Evolutionary conservation across 2,329 filamentous ascomycete genomes (phyloP).

Genomic region (Endocalyx cinctus): DNA sequence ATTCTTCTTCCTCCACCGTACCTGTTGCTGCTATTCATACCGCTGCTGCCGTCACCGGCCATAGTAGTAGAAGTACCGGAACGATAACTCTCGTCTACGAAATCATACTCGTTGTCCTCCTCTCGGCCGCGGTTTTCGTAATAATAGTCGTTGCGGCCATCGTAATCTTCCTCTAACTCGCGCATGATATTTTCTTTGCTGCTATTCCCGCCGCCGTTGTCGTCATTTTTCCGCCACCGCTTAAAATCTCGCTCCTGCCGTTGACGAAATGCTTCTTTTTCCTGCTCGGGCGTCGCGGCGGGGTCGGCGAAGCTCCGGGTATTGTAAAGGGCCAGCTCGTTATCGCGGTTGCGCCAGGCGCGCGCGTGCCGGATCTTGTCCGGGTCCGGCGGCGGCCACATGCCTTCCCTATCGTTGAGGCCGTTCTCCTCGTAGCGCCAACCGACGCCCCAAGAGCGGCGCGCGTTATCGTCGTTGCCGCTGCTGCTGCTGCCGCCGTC

Average conservation of each 20-base stretch:
- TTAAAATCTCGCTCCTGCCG: slow-evolving; percentile 45
- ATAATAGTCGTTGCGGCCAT: slow-evolving; percentile 30
- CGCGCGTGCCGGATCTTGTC: slow-evolving; percentile 49
- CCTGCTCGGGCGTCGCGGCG: slow-evolving; percentile 33
- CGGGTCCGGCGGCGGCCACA: slow-evolving; percentile 62
- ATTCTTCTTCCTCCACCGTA: slow-evolving; percentile 32
- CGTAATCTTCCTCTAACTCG: slow-evolving; percentile 51
- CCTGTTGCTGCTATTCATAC: background rate
- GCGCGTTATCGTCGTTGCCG: slow-evolving; percentile 1
- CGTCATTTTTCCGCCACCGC: slow-evolving; percentile 27
- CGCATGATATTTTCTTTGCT: slow-evolving; percentile 36
- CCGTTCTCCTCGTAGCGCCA: slow-evolving; percentile 72
- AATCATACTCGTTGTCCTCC: slow-evolving; percentile 48
- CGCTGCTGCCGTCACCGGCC: background rate
- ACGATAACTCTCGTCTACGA: slow-evolving; percentile 34
- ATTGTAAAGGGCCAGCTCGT: slow-evolving; percentile 20
- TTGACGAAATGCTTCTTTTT: slow-evolving; percentile 43
- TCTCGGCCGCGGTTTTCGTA: too few relatives aligned
- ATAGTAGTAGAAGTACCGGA: too few relatives aligned
- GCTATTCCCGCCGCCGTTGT: too few relatives aligned
- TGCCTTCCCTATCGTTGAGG: slow-evolving; percentile 59
- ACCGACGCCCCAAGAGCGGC: slow-evolving; percentile 31
- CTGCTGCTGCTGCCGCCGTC: slow-evolving; percentile 15
- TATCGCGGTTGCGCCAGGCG: slow-evolving; percentile 30
- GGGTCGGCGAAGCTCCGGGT: slow-evolving; percentile 2